phyloP scores from a whole-genome alignment of 2,329 filamentous ascomycete species.

The Chlorencoelia australis region DNA sequence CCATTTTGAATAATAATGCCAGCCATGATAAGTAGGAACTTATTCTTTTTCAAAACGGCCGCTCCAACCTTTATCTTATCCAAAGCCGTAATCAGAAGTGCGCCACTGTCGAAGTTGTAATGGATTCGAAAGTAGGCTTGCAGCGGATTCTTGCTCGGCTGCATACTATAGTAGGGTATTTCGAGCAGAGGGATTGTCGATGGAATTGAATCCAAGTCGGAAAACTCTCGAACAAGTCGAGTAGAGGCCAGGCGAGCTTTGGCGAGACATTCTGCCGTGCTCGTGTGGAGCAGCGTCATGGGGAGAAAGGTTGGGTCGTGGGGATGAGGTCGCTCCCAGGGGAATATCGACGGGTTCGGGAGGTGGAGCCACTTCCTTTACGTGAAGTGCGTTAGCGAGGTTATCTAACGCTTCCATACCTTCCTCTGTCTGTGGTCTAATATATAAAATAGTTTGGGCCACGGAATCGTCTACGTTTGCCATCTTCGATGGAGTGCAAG shows the following conservation, averaged over 20 bases:
- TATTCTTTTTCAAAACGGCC: not conserved
- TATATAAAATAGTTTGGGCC: not conserved
- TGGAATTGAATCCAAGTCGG: not conserved
- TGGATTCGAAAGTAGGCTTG: not conserved
- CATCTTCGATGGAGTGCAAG: not conserved
- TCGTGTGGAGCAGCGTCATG: not conserved
- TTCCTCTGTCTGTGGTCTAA: not conserved
- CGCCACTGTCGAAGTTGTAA: not conserved
- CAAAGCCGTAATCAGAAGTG: not conserved
- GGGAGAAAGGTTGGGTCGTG: not conserved
- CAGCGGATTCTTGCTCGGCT: not conserved
- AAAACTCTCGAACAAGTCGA: not conserved
- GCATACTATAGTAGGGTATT: not conserved
- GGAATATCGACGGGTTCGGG: not conserved
- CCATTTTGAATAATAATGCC: not conserved
- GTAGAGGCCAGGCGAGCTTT: not conserved
- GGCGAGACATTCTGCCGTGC: too few species aligned
- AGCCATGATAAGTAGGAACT: not conserved
- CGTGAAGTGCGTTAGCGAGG: not conserved
- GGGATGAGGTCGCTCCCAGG: not conserved
- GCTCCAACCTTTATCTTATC: not conserved
- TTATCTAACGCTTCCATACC: conserved; percentile 1
- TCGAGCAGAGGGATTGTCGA: not conserved
- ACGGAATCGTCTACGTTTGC: not conserved
- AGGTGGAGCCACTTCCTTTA: not conserved